Evolutionary conservation across 345 rosid genomes (phyloP).

Genomic region (Brassica cretica): DNA sequence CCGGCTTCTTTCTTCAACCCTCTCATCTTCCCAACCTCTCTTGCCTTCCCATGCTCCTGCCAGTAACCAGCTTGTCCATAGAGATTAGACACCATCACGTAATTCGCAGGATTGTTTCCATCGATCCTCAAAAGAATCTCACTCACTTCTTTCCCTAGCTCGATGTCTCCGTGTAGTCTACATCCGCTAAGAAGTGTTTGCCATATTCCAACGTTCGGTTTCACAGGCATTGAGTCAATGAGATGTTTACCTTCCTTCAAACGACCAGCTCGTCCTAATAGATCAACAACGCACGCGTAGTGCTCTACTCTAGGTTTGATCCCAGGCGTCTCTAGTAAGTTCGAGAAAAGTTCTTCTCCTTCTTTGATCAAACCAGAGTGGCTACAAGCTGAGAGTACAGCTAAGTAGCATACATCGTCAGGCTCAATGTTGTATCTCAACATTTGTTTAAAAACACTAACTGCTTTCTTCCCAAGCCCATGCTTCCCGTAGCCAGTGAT

Average conservation of each 20-base stretch:
- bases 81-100: slow-evolving; percentile 81
- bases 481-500: slow-evolving; percentile 92
- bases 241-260: slow-evolving; percentile 69
- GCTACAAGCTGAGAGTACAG: slow-evolving; percentile 80
- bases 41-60: slow-evolving; percentile 58
- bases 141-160: slow-evolving; percentile 68
- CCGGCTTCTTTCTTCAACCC: slow-evolving; percentile 75
- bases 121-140: slow-evolving; percentile 58
- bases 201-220: slow-evolving; percentile 76
- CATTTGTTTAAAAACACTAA: slow-evolving; percentile 58
- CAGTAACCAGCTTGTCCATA: slow-evolving; percentile 75
- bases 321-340: slow-evolving; percentile 42
- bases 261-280: slow-evolving; percentile 76
- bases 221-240: slow-evolving; percentile 63
- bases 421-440: slow-evolving; percentile 52
- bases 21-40: slow-evolving; percentile 51
- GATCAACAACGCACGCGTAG: slow-evolving; percentile 84
- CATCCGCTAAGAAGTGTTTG: slow-evolving; percentile 90
- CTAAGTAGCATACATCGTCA: slow-evolving; percentile 77
- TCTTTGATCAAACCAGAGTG: slow-evolving; percentile 77
- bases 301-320: slow-evolving; percentile 71
- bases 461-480: slow-evolving; percentile 72
- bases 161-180: slow-evolving; percentile 64
- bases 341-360: slow-evolving; percentile 60
- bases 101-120: slow-evolving; percentile 63